Base-by-base conservation (phyloP, 2,329 filamentous ascomycete species). In the Alternaria burnsii region DNA sequence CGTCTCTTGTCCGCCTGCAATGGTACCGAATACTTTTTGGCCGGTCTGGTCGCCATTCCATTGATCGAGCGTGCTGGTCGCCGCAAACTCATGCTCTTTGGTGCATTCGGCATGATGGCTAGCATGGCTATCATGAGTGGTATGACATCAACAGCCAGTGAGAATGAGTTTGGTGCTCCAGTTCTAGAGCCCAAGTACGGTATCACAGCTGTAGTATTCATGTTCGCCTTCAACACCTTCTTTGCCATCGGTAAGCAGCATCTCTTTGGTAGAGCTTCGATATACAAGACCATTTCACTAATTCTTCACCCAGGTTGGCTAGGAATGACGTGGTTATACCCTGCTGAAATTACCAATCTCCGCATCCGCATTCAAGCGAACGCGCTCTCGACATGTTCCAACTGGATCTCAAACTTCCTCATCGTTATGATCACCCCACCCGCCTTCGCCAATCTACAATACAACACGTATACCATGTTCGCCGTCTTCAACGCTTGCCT, bases 331-430 rank as follows among this genome's bases (percentile, higher is more conserved):
- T 77, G 78, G 84, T 75, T 90, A 0, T 90, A 90, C 57, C 88
- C 87, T 0, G 88, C 89, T 3, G 89, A 93, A 72, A 92, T 92
- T 61, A 92, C 91, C 69, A 89, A 90, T 0, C 78, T 91, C 0
- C 84, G 88, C 59, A 84, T 91, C 1, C 85, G 90, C n/a, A 90
- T 89, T 3, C 88, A 89, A 68, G 90, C 90, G 11, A 92, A 92
- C 61, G 89, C 90, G 0, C 64, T 36, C 16, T 56, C 41, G 8
- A 60, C 62, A 0, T 59, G 58, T 20, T 59, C 55, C 0, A 65
- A 66, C 41, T 62, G 61, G 60, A 43, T 59, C 5, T 58, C 55
- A 6, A 65, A 87, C 87, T 88, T 89, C 73, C 76, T 88, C 68
- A 85, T 89, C 22, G 87, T 89, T 59, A 87, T 88, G 82, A 86